These are phyloP conservation scores for Zalaria sp. DNA, from an alignment of 2,329 filamentous ascomycete genomes.

Conservation along the genomic window DNA sequence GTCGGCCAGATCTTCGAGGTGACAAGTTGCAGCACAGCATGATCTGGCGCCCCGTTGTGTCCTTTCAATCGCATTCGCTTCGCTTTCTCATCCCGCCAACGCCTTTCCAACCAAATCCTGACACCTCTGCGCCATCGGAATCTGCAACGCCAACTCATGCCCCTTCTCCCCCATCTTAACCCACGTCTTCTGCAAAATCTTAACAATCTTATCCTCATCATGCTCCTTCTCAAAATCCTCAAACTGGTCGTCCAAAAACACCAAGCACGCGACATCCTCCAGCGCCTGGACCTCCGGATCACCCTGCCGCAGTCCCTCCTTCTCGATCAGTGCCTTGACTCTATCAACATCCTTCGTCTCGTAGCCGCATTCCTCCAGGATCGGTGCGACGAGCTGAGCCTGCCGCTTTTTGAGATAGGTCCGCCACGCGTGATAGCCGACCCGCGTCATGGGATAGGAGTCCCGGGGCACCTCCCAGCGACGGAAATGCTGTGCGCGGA, in stretches of 20 bases:
- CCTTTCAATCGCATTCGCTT: no score
- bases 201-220: slow-evolving; percentile 65
- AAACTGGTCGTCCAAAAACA: slow-evolving; percentile 79
- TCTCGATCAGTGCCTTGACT: slow-evolving; percentile 60
- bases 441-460: slow-evolving; percentile 58
- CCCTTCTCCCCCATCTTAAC: slow-evolving; percentile 56
- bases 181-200: slow-evolving; percentile 61
- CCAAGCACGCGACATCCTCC: slow-evolving; percentile 76
- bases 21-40: no score
- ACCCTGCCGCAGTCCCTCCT: slow-evolving; percentile 53
- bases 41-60: no score
- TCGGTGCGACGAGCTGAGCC: slow-evolving; percentile 42
- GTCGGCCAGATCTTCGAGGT: no score
- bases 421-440: slow-evolving; percentile 72
- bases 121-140: slow-evolving; percentile 50
- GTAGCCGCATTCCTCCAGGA: slow-evolving; percentile 40
- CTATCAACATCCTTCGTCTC: slow-evolving; percentile 40
- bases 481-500: slow-evolving; percentile 72
- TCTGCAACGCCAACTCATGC: slow-evolving; percentile 47
- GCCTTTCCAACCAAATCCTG: slow-evolving; percentile 50
- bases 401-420: slow-evolving; percentile 59
- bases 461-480: slow-evolving; percentile 71
- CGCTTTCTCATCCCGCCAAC: slow-evolving; percentile 22
- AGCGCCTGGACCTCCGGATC: slow-evolving; percentile 58
- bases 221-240: slow-evolving; percentile 61